Base-by-base conservation (phyloP, 805 yeast species). In the Candida sithepensis region DNA sequence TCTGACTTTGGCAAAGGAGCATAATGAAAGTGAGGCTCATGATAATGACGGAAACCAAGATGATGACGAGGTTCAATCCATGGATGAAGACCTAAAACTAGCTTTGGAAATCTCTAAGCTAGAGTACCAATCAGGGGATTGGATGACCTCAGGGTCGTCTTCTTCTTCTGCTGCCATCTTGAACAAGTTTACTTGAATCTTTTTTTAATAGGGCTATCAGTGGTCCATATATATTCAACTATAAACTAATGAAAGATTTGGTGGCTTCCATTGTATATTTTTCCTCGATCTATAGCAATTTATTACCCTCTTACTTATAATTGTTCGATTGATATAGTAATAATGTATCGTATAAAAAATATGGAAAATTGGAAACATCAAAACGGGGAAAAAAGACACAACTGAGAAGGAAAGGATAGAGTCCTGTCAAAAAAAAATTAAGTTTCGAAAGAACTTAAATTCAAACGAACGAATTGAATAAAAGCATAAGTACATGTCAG, bases 101-200 rank as follows among this genome's bases (percentile, higher is more conserved):
- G 59, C 57, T 5, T 26, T 56, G 19, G 53, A 51, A 26, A 16
- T 53, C 13, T 55, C 59, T 7, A 41, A 48, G 36, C 37, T 39
- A 21, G 56, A 49, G 7, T 22, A 36, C 16, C 37, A 26, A 9
- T 18, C 19, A 16, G 33, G 18, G 4, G 3, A 23, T 18, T 10
- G 18, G 33, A 23, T 7, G 7, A 22, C 10, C 7, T n/a, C 9
- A 2, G 40, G 38, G 12, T 21, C 39, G 4, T 33, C 44, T 12
- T 42, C 44, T n/a, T 21, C 39, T 33, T 34, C 38, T 34, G 38
- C 19, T 34, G 38, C 19, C 6, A 21, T 16, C 18, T 18, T 34
- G 8, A 18, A 21, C 12, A 34, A 21, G 12, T 16, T n/a, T 21
- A 34, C 9, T 4, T 34, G 20, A 16, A 16, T 3, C 18, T 4